Percentiles rank a stretch among this genome's conserved stretches.
phyloP scores from a whole-genome alignment of 2,329 filamentous ascomycete genomes.

The Nigrospora osmanthi region DNA sequence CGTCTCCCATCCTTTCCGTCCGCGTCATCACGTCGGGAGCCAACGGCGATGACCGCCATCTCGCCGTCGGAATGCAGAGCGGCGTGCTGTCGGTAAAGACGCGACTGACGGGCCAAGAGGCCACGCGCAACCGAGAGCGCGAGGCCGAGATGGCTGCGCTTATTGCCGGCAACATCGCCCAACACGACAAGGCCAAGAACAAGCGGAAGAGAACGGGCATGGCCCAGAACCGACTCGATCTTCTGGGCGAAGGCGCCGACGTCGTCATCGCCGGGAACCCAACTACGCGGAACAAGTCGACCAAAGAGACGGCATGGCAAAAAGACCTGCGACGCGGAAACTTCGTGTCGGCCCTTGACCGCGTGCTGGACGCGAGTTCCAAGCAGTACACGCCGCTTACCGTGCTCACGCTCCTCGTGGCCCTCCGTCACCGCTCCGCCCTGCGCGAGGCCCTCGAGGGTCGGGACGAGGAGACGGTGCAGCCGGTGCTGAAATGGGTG shows the following conservation, averaged over 20 bases:
- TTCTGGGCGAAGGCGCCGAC: conserved; percentile 76
- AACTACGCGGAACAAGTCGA: conserved; percentile 8
- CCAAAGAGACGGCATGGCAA: conserved; percentile 68
- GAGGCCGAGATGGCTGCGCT: conserved; percentile 81
- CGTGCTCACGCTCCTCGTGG: conserved; percentile 71
- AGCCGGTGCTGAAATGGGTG: conserved; percentile 79
- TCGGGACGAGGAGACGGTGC: conserved; percentile 72
- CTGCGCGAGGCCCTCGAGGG: conserved; percentile 72
- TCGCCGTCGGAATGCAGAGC: conserved; percentile 91
- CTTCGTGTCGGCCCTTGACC: conserved; percentile 72
- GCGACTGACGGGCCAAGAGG: conserved; percentile 76
- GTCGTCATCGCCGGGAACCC: conserved; percentile 76
- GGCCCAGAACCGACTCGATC: conserved; percentile 56
- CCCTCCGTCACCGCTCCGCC: conserved; percentile 80
- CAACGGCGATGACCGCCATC: conserved; percentile 75
- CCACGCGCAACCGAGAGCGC: conserved; percentile 65
- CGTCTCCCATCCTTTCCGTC: conserved; percentile 80
- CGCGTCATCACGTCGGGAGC: conserved; percentile 63
- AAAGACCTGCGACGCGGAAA: conserved; percentile 68
- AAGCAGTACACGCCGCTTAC: conserved; percentile 51
- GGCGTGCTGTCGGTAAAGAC: conserved; percentile 88
- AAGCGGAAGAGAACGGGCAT: conserved; percentile 55
- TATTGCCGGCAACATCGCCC: conserved; percentile 67
- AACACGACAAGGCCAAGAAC: conserved; percentile 64
- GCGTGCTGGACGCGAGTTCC: conserved; percentile 52